Conservation (phyloP, 179 eudicot species). For the Nepenthes alata region DNA sequence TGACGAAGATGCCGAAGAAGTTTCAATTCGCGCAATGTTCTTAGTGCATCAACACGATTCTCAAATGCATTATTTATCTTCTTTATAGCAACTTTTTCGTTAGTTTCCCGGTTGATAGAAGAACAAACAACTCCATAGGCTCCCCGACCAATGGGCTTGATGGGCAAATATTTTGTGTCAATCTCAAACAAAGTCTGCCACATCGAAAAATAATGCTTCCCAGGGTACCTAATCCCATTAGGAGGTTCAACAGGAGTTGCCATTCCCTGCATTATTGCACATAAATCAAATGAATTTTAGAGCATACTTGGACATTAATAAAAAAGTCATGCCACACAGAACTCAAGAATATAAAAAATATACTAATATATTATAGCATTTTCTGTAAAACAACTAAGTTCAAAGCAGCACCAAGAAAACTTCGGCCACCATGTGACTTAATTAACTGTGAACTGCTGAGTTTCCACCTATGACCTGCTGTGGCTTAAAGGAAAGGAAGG, state of each 20-base stretch:
- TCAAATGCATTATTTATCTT: constrained; percentile 5
- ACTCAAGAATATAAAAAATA: too few relatives aligned
- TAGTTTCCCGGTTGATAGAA: constrained; percentile 3
- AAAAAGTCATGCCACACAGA: too few relatives aligned
- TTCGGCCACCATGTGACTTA: too few relatives aligned
- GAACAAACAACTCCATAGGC: constrained; percentile 5
- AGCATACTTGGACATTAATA: too few relatives aligned
- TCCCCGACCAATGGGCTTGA: constrained; percentile 5
- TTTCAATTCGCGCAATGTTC: constrained; percentile 4
- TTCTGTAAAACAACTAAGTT: too few relatives aligned
- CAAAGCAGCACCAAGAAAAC: too few relatives aligned
- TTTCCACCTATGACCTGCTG: too few relatives aligned
- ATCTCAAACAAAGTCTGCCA: constrained; percentile 5
- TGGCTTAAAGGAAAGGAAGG: too few relatives aligned
- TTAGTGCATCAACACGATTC: constrained; percentile 3
- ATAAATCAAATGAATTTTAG: too few relatives aligned
- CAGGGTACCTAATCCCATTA: background rate
- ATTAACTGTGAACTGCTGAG: too few relatives aligned
- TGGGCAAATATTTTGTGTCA: constrained; percentile 1
- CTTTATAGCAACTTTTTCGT: constrained; percentile 6
- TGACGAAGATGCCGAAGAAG: constrained; percentile 5
- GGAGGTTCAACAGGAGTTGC: constrained; percentile 3
- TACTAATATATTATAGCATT: too few relatives aligned
- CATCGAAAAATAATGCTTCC: constrained; percentile 2
- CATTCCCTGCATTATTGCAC: constrained; percentile 3